A percentile compares a stretch with the other conserved stretches of the same genome.
These are phyloP conservation scores for Chlorella sp. DNA, from an alignment of 139 green algal genomes.

Conservation along the genomic window DNA sequence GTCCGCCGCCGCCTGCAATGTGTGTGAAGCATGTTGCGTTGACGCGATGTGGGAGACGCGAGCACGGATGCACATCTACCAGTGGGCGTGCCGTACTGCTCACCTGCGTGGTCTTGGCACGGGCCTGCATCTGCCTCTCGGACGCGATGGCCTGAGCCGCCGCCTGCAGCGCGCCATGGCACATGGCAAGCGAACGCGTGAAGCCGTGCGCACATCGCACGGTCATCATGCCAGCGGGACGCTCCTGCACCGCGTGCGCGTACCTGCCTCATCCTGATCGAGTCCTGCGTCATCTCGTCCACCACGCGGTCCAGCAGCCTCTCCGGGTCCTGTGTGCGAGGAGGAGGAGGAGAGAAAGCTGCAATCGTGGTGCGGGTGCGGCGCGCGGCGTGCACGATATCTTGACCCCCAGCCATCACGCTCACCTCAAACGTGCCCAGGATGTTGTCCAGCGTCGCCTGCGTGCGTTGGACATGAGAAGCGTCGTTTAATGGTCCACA, in stretches of 20 bases:
- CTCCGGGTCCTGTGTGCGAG: slow-evolving; percentile 72
- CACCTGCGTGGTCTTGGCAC: slow-evolving; percentile 31
- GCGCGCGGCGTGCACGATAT: neutral
- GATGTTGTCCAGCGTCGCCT: no score
- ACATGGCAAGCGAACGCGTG: neutral
- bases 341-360: slow-evolving; percentile 19
- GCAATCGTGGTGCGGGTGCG: neutral
- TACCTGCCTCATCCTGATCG: slow-evolving; percentile 87
- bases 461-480: no score
- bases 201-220: neutral
- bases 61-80: no score
- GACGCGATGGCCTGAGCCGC: slow-evolving; percentile 65
- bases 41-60: no score
- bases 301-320: slow-evolving; percentile 89
- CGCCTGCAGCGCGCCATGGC: slow-evolving; percentile 32
- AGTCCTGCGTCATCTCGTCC: slow-evolving; percentile 90
- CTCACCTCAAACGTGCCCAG: slow-evolving; percentile 1
- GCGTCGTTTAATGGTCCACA: no score
- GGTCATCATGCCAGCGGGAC: neutral
- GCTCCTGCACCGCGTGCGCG: neutral
- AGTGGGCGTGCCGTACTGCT: no score
- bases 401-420: neutral
- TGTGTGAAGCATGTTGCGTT: no score
- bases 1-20: slow-evolving; percentile 26
- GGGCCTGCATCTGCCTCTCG: slow-evolving; percentile 84